Conservation (phyloP, 805 yeast genomes). For the Starmera amethionina region DNA sequence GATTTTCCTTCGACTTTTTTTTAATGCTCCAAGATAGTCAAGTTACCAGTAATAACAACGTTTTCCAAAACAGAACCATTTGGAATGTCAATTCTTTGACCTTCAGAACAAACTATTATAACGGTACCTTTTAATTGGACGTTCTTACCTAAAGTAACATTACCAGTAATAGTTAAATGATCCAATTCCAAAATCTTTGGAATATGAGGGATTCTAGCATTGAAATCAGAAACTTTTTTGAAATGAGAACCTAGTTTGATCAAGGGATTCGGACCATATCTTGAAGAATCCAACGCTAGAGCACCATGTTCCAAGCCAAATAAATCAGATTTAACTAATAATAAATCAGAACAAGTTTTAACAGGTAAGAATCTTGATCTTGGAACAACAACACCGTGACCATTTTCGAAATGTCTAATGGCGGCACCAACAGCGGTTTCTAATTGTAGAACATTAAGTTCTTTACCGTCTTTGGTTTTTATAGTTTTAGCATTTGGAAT, state of each 20-base stretch:
- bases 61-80: constrained; percentile 92
- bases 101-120: constrained; percentile 94
- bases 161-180: constrained; percentile 96
- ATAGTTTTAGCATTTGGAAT: constrained; percentile 91
- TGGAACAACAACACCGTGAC: constrained; percentile 97
- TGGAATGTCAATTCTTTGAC: constrained; percentile 94
- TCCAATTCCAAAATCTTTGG: constrained; percentile 95
- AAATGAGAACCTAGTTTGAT: constrained; percentile 94
- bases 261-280: constrained; percentile 88
- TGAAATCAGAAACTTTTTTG: constrained; percentile 91
- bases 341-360: constrained; percentile 90
- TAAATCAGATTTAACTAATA: constrained; percentile 90
- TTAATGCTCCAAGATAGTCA: constrained; percentile 87
- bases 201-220: constrained; percentile 83
- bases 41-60: constrained; percentile 94
- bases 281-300: constrained; percentile 66
- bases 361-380: constrained; percentile 97
- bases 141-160: constrained; percentile 81
- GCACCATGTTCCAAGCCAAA: constrained; percentile 90
- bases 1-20: not conserved
- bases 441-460: constrained; percentile 81
- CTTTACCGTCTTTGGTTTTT: constrained; percentile 56
- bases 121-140: constrained; percentile 95
- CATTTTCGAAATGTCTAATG: constrained; percentile 87
- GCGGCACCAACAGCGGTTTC: constrained; percentile 99